Evolutionary conservation across 1,284 basidiomycete genomes (phyloP), one percentile per base, ranked within the genome.

Genomic region (Apiotrichum sp.): DNA sequence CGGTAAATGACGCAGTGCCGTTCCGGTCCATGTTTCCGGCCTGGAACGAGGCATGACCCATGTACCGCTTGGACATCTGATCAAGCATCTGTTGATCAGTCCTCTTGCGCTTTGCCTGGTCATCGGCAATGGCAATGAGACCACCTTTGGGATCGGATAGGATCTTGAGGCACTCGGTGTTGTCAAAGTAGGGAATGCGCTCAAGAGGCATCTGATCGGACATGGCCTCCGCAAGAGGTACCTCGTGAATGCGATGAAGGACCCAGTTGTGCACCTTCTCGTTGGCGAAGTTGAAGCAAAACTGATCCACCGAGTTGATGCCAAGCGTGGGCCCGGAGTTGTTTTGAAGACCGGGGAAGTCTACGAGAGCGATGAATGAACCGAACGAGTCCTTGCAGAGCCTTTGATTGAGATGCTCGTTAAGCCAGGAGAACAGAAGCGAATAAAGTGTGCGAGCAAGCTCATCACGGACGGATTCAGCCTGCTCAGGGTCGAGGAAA

Each of bases 121-220:
- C 95, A 71, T 98, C 93, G 86, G 98, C 91, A 74, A 98, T 98
- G 70, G 95, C 90, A 52, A 97, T 86, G 35, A 98, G 80, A 4
- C 96, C 95, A 13, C 91, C 90, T 2, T 91, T 93, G 62, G 82
- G 81, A 71, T 92, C 87, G 67, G 91, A 87, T 44, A 98, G 78
- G 47, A 99, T 80, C 10, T 89, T 85, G 36, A 98, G 75, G 63
- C 89, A 91, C 71, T 98, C 93, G 13, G 87, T 76, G 73, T 98
- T 97, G 78, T 96, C 91, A 71, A 92, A 93, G 78, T 88, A 93
- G 0, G 87, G 82, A 36, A 72, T 56, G 34, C 68, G 62, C 7
- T 68, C 62, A 0, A 92, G 77, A 4, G 84, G 80, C 65, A 98
- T 84, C n/a, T 87, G 89, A 74, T 98, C 95, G 34, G 82, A 81